Conservation (phyloP, 2,329 filamentous ascomycete species). For the Fusarium camptoceras region DNA sequence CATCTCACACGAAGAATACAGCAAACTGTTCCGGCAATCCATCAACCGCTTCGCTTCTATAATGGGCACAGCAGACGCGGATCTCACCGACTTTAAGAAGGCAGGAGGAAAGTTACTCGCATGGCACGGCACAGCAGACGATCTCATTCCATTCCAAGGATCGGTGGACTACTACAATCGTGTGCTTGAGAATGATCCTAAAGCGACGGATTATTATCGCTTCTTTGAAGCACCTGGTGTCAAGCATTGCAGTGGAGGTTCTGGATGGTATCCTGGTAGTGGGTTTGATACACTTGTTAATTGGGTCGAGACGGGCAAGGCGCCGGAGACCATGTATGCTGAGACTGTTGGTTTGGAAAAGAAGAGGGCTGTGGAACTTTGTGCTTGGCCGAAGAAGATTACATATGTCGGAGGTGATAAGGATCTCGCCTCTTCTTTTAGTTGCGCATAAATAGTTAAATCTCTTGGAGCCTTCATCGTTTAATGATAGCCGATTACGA, state of each 20-base stretch:
- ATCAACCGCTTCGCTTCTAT: constrained; percentile 31
- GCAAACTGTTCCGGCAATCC: constrained; percentile 19
- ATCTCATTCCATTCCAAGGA: constrained; percentile 18
- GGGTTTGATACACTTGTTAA: constrained; percentile 13
- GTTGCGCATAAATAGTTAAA: constrained; percentile 1
- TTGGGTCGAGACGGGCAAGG: constrained; percentile 30
- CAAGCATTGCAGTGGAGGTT: constrained; percentile 15
- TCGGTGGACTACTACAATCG: constrained; percentile 29
- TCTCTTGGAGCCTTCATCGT: too few relatives aligned
- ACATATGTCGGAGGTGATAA: constrained; percentile 6
- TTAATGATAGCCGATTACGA: background rate
- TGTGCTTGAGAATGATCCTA: background rate
- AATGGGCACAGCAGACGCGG: constrained; percentile 26
- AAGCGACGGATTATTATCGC: constrained; percentile 22
- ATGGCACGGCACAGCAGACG: constrained; percentile 38
- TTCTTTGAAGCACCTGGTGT: constrained; percentile 35
- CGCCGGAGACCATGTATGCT: constrained; percentile 25
- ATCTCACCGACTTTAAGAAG: constrained; percentile 28
- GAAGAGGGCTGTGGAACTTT: constrained; percentile 6
- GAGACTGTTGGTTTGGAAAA: constrained; percentile 1
- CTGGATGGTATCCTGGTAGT: constrained; percentile 19
- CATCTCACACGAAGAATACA: background rate
- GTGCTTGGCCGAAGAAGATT: constrained; percentile 23
- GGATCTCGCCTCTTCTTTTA: constrained; percentile 11
- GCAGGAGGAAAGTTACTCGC: constrained; percentile 32